These are phyloP conservation scores for Pseudocercospora fijiensis DNA, from an alignment of 2,329 filamentous ascomycete genomes.

Conservation along the genomic window DNA sequence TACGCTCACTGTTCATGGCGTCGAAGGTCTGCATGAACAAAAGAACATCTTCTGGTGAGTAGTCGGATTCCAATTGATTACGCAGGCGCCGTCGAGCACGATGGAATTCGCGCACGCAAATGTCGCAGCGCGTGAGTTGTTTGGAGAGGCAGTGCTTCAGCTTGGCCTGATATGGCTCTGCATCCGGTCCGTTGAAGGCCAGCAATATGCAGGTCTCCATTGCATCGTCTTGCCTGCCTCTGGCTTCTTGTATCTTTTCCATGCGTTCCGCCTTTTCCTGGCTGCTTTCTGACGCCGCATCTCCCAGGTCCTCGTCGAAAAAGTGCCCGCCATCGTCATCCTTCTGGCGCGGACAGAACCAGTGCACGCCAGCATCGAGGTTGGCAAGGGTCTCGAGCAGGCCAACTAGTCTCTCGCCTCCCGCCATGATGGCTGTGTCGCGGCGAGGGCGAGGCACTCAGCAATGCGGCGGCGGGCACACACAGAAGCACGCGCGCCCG, in stretches of 20 bases:
- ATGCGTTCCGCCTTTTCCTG: conserved; percentile 29
- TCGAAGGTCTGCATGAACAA: conserved; percentile 48
- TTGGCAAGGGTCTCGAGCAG: conserved; percentile 31
- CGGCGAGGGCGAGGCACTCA: background rate
- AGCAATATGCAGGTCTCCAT: conserved; percentile 48
- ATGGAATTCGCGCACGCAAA: conserved; percentile 53
- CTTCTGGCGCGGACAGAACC: conserved; percentile 49
- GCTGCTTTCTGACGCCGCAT: conserved; percentile 28
- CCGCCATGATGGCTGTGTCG: conserved; percentile 15
- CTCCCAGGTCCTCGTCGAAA: conserved; percentile 48
- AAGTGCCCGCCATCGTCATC: conserved; percentile 40
- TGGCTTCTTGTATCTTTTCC: conserved; percentile 41
- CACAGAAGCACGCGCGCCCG: background rate
- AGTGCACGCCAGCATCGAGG: conserved; percentile 43
- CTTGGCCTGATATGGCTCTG: conserved; percentile 44
- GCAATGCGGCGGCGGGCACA: background rate
- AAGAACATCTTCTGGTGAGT: conserved; percentile 47
- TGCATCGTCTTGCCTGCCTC: conserved; percentile 43
- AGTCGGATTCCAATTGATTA: conserved; percentile 43
- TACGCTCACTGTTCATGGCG: conserved; percentile 47
- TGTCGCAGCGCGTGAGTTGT: conserved; percentile 50
- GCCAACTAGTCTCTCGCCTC: conserved; percentile 23
- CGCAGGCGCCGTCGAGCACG: conserved; percentile 45
- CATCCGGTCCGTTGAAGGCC: conserved; percentile 50
- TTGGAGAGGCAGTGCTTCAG: conserved; percentile 42